phyloP scores from a whole-genome alignment of 2,329 filamentous ascomycete species.

The Colletotrichum orbiculare region DNA sequence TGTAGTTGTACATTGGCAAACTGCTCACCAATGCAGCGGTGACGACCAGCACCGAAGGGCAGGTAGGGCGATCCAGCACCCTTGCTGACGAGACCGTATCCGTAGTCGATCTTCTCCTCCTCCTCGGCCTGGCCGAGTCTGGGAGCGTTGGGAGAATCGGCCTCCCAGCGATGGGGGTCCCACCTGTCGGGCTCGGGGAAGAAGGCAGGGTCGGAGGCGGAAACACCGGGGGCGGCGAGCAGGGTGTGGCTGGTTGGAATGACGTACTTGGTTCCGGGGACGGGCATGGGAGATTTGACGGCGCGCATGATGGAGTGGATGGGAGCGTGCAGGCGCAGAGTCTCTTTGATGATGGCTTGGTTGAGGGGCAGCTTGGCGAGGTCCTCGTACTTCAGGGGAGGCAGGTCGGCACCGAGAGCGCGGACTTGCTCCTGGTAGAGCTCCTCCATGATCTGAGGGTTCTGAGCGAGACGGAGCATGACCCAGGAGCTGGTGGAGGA shows the following conservation, averaged over 20 bases:
- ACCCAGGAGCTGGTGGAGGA: constrained; percentile 89
- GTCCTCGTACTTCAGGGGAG: constrained; percentile 79
- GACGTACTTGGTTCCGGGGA: constrained; percentile 84
- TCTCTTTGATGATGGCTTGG: constrained; percentile 89
- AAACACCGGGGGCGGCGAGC: constrained; percentile 86
- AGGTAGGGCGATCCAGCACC: constrained; percentile 90
- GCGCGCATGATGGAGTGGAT: constrained; percentile 96
- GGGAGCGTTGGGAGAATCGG: constrained; percentile 67
- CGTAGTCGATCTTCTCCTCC: constrained; percentile 88
- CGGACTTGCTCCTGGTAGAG: constrained; percentile 84
- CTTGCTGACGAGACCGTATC: constrained; percentile 93
- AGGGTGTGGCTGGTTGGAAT: constrained; percentile 85
- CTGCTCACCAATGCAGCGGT: constrained; percentile 96
- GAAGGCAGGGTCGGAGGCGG: constrained; percentile 75
- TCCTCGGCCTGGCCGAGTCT: constrained; percentile 61
- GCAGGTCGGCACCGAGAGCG: constrained; percentile 78
- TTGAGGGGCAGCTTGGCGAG: constrained; percentile 84
- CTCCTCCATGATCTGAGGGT: constrained; percentile 82
- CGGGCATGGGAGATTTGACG: constrained; percentile 87
- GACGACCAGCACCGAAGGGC: constrained; percentile 91
- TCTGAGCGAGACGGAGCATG: constrained; percentile 80
- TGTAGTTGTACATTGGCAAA: constrained; percentile 94
- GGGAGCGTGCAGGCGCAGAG: constrained; percentile 87
- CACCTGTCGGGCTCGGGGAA: constrained; percentile 87
- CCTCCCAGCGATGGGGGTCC: constrained; percentile 93